Conservation (phyloP, 257 asterid species). For the Salvia miltiorrhiza region DNA sequence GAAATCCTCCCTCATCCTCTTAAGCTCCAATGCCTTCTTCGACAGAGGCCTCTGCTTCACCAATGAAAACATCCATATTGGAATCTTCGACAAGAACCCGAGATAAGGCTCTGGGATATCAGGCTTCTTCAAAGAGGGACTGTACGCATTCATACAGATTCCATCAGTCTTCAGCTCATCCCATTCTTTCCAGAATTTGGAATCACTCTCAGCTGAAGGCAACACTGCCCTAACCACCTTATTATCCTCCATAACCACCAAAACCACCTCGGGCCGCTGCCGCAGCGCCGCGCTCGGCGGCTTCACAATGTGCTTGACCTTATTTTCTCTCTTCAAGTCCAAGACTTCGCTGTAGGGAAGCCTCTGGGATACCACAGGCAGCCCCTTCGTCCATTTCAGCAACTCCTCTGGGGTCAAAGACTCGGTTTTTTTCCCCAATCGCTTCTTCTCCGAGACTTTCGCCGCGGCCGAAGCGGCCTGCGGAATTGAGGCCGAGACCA, state of each 20-base stretch:
- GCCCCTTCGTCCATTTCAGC: constrained; percentile 76
- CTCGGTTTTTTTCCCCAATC: constrained; percentile 35
- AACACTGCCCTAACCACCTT: constrained; percentile 75
- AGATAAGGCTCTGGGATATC: constrained; percentile 74
- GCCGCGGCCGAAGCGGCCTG: constrained; percentile 58
- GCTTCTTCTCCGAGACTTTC: constrained; percentile 58
- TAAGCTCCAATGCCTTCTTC: constrained; percentile 74
- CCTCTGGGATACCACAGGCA: constrained; percentile 75
- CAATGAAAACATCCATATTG: constrained; percentile 50
- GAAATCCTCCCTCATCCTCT: constrained; percentile 43
- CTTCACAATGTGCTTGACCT: constrained; percentile 73
- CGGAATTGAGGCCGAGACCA: constrained; percentile 67
- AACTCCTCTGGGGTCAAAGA: constrained; percentile 63
- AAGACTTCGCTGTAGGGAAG: constrained; percentile 68
- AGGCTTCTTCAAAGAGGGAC: constrained; percentile 68
- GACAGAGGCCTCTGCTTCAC: constrained; percentile 77
- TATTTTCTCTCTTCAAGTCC: constrained; percentile 63
- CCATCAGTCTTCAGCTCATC: constrained; percentile 66
- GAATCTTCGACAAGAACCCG: constrained; percentile 51
- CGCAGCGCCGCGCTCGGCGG: constrained; percentile 48
- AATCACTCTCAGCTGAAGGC: constrained; percentile 72
- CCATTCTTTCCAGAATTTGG: constrained; percentile 81
- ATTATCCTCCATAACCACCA: constrained; percentile 87
- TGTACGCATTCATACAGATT: constrained; percentile 75
- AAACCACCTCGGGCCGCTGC: constrained; percentile 67